Evolutionary conservation across 352 stramenopile species (phyloP), one percentile per base, ranked within the genome.

Genomic region (Pythium aristosporum): DNA sequence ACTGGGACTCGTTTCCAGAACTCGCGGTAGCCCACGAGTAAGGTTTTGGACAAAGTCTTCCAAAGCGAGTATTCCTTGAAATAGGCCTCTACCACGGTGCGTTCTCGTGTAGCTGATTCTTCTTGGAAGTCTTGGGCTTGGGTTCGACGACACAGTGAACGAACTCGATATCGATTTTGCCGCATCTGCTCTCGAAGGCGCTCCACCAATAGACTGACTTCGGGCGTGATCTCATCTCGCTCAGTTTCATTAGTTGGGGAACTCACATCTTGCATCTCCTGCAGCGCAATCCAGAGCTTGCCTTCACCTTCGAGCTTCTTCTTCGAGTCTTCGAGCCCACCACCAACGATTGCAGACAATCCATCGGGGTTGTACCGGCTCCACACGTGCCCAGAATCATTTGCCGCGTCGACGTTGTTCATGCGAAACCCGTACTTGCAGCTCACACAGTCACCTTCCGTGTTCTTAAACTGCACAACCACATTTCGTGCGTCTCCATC

Each of bases 181-280:
- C 89, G 74, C 60, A 86, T 88, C 56, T 84, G 84, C 57, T 93
- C 82, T 41, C 86, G 77, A 32, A 92, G 67, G 28, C 89, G 73
- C n/a, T 91, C 87, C 25, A 92, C 71, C 5, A 93, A 69, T 53
- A 96, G 39, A n/a, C 81, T 89, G 30, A 91, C 78, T 52, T 87
- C 76, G 10, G 86, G 82, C 28, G 86, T 92, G 21, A 91, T 51
- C 56, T 94, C 87, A 57, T 94, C 87, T 2, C 55, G 43, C 3
- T 64, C 49, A 21, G 28, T n/a, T 32, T 62, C 15, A 52, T 61
- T 13, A 16, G 41, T 37, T 3, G 23, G 18, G 16, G 21, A 41
- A 36, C 20, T 50, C 21, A 21, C 10, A 16, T 65, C 44, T 34
- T 76, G 63, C 28, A 77, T 65, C 12, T 72, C 49, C n/a, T 85